phyloP scores from a whole-genome alignment of 169 alveolate genomes.

The Plasmodium knowlesi region DNA sequence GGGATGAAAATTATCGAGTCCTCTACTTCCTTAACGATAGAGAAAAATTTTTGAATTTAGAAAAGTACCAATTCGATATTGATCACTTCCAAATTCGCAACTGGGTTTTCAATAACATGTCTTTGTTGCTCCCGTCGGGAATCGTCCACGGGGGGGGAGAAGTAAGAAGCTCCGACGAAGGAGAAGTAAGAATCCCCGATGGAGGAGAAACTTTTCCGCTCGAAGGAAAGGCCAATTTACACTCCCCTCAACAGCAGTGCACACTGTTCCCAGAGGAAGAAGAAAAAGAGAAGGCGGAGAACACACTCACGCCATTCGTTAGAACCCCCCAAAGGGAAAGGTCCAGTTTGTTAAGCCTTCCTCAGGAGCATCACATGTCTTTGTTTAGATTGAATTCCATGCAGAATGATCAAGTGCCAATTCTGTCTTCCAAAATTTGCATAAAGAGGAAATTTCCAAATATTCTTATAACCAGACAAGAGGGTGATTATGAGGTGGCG shows the following conservation, averaged over 20 bases:
- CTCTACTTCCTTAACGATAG: slow-evolving; percentile 20
- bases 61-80: slow-evolving; percentile 8
- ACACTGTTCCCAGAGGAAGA: neutral
- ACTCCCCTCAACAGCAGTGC: neutral
- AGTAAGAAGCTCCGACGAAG: no score
- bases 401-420: neutral
- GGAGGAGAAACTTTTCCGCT: neutral
- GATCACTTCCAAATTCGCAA: slow-evolving; percentile 16
- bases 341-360: neutral
- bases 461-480: neutral
- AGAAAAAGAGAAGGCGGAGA: neutral
- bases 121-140: slow-evolving; percentile 22
- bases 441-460: slow-evolving; percentile 16
- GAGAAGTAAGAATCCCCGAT: neutral
- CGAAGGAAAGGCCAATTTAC: neutral
- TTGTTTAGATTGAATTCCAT: slow-evolving; percentile 47
- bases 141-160: neutral
- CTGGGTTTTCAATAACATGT: slow-evolving; percentile 43
- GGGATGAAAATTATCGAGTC: neutral
- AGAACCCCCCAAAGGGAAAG: no score
- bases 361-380: slow-evolving; percentile 21
- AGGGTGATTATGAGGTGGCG: neutral
- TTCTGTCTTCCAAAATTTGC: slow-evolving; percentile 2
- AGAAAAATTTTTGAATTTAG: slow-evolving; percentile 18
- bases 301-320: neutral